Conservation (phyloP, 2,329 filamentous ascomycete species). For the Fusarium musae region DNA sequence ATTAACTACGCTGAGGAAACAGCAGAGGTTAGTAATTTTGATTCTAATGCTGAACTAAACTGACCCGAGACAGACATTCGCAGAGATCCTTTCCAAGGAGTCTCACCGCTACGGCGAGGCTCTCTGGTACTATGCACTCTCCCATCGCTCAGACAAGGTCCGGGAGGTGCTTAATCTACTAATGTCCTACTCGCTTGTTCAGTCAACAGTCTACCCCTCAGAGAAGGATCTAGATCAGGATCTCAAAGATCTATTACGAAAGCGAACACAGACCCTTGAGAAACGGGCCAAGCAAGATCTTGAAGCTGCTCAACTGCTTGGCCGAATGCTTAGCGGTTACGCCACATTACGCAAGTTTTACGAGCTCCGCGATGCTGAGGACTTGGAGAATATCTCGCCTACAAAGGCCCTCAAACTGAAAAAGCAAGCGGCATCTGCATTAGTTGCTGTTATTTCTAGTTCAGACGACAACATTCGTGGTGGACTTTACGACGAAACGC, state of each 20-base stretch:
- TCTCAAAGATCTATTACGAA: constrained; percentile 75
- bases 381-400: constrained; percentile 44
- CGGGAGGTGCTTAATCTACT: constrained; percentile 87
- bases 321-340: constrained; percentile 89
- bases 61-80: constrained; percentile 74
- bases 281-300: constrained; percentile 78
- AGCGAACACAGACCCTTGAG: constrained; percentile 77
- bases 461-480: constrained; percentile 92
- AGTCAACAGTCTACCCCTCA: constrained; percentile 83
- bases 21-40: constrained; percentile 73
- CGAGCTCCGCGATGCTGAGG: constrained; percentile 75
- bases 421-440: constrained; percentile 75
- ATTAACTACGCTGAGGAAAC: constrained; percentile 81
- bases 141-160: constrained; percentile 81
- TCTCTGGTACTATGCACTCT: constrained; percentile 89
- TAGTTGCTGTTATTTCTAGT: constrained; percentile 86
- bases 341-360: constrained; percentile 92
- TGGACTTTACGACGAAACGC: constrained; percentile 83
- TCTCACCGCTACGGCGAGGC: constrained; percentile 86
- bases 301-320: constrained; percentile 84
- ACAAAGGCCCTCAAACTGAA: constrained; percentile 68
- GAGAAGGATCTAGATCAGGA: constrained; percentile 77
- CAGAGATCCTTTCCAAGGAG: constrained; percentile 77
- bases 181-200: constrained; percentile 86
- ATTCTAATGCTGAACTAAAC: constrained; percentile 1